Evolutionary conservation across 108 stramenopile species (phyloP), one percentile per base, ranked within the genome.

Genomic region (Cyclotella distinguenda): DNA sequence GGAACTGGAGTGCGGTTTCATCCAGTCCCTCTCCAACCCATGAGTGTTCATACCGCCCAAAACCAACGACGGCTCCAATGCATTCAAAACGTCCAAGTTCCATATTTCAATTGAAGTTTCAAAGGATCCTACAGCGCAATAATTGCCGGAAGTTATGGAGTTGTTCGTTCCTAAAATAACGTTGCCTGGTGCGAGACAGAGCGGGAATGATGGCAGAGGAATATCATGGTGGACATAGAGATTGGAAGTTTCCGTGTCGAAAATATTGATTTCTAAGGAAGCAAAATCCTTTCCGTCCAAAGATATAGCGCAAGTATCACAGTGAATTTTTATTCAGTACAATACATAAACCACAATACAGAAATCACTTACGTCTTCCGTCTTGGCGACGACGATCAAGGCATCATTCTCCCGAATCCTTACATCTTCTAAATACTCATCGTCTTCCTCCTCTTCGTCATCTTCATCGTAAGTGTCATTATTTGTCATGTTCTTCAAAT

Each of bases 161-260:
- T 38, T 64, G 12, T 30, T 60, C 5, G 53, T 57, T 33, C 77
- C 74, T 26, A 81, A 66, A 44, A 77, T 61, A 4, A 77, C 76
- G 46, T 82, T 84, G 22, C 94, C 96, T 38, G 89, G 80, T 2
- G 91, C 90, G 36, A 99, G 26, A 70, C 89, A 90, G 16, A 99
- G 84, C 15, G 99, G 99, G 63, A 97, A 97, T 22, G 97, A 88
- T 1, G 98, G 98, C 26, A 99, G 71, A 8, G 96, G 82, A 59
- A 99, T 95, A 77, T 99, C 99, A 75, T 99, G 98, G 82, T 99
- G 99, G 18, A 97, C 93, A 78, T 93, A 99, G 45, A 99, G 74
- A 60, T 90, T 95, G 25, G 93, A 95, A 5, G 84, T 79, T 38
- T 87, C 72, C 54, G 77, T 75, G 55, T 95, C 94, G 74, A 91